phyloP scores from a whole-genome alignment of 1,139 yeast genomes.

The Barnettozyma hawaiiensis region DNA sequence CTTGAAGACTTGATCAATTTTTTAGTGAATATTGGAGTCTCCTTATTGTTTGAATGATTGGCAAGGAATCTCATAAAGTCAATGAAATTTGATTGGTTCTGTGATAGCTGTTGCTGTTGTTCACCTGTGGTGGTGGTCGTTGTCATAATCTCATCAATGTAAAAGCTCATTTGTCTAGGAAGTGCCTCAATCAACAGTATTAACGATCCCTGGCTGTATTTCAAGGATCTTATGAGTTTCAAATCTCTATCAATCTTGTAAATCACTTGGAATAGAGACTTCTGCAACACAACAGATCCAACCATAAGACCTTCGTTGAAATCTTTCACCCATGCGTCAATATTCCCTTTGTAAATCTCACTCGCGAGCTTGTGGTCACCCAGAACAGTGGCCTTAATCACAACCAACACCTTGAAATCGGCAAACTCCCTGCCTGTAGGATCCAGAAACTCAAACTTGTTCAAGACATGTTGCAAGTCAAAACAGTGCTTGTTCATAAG shows the following conservation, averaged over 20 bases:
- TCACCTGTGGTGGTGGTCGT: too few relatives aligned
- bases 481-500: conserved; percentile 8
- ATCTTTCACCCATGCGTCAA: conserved; percentile 6
- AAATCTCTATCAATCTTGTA: conserved; percentile 9
- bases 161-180: conserved; percentile 8
- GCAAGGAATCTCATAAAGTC: conserved; percentile 4
- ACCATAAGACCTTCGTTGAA: conserved; percentile 2
- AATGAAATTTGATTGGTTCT: conserved; percentile 10
- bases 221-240: conserved; percentile 1
- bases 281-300: conserved; percentile 6
- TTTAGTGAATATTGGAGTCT: neutral
- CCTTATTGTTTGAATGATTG: neutral
- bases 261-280: conserved; percentile 12
- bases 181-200: conserved; percentile 11
- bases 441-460: conserved; percentile 13
- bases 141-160: conserved; percentile 1
- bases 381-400: conserved; percentile 8
- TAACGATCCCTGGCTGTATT: conserved; percentile 1
- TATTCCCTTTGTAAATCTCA: conserved; percentile 6
- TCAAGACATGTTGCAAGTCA: conserved; percentile 8
- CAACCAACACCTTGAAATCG: conserved; percentile 8
- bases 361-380: conserved; percentile 1
- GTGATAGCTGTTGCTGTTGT: too few relatives aligned
- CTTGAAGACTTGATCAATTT: conserved; percentile 9
- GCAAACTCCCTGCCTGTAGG: conserved; percentile 1